These are phyloP conservation scores for Russula sp. DNA, from an alignment of 768 basidiomycete genomes.

Conservation along the genomic window DNA sequence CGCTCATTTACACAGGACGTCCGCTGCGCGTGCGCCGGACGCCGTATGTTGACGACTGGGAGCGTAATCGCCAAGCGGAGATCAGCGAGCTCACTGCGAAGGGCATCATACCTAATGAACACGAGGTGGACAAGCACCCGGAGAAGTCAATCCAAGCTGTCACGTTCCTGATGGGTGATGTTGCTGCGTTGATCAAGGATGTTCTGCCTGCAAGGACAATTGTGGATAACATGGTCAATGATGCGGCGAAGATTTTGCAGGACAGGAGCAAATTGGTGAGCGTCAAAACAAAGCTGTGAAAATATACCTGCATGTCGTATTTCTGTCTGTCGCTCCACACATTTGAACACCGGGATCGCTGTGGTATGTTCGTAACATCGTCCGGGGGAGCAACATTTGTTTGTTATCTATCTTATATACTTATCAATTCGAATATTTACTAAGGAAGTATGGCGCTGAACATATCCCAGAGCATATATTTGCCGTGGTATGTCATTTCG, in stretches of 20 bases:
- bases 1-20: conserved; percentile 87
- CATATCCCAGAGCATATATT: neutral
- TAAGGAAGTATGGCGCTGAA: neutral
- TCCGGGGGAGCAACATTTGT: neutral
- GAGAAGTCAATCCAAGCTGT: conserved; percentile 68
- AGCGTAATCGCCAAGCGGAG: conserved; percentile 72
- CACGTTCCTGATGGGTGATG: conserved; percentile 82
- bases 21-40: conserved; percentile 84
- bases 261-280: conserved; percentile 41
- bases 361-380: neutral
- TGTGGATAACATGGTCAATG: conserved; percentile 72
- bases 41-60: conserved; percentile 84
- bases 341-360: neutral
- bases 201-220: conserved; percentile 80
- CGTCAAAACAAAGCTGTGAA: conserved; percentile 39
- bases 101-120: conserved; percentile 75
- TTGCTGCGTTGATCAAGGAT: conserved; percentile 70
- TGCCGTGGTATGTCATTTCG: neutral
- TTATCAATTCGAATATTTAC: neutral
- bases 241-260: conserved; percentile 50
- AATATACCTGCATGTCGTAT: neutral
- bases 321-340: neutral
- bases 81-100: conserved; percentile 78
- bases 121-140: conserved; percentile 75
- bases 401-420: neutral